A percentile compares a stretch with the other conserved stretches of the same genome.
Conservation (phyloP, 352 stramenopile species). For the Phytopythium boreale region DNA sequence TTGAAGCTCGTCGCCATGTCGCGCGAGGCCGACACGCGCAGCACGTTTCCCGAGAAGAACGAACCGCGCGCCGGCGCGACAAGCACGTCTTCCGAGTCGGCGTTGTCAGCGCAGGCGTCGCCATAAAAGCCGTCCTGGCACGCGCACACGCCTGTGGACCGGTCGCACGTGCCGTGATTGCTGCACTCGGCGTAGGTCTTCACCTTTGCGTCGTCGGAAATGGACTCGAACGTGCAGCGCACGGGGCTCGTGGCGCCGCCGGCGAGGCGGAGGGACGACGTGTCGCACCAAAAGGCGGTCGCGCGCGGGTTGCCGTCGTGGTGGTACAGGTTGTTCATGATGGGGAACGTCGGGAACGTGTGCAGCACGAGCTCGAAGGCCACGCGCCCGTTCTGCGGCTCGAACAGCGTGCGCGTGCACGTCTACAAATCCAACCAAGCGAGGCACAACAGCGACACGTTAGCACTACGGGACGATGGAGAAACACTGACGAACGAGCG, state of each 20-base stretch:
- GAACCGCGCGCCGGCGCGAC: conserved; percentile 40
- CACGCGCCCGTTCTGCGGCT: conserved; percentile 17
- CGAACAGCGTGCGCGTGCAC: conserved; percentile 34
- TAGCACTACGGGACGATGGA: not conserved
- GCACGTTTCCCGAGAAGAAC: conserved; percentile 69
- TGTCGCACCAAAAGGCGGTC: conserved; percentile 60
- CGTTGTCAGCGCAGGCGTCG: conserved; percentile 64
- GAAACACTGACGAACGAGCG: not conserved
- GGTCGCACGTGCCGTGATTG: conserved; percentile 53
- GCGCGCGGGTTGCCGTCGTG: conserved; percentile 56
- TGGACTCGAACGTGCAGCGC: conserved; percentile 44
- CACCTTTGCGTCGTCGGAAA: conserved; percentile 38
- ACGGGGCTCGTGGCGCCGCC: not conserved
- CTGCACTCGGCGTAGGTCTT: conserved; percentile 62
- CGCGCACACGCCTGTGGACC: conserved; percentile 41
- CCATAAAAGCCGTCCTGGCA: conserved; percentile 68
- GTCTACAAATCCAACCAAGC: conserved; percentile 14
- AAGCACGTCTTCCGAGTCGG: conserved; percentile 61
- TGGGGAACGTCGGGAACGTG: conserved; percentile 62
- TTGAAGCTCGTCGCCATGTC: conserved; percentile 54
- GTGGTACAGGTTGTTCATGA: conserved; percentile 79
- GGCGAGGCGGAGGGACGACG: conserved; percentile 1
- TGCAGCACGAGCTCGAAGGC: conserved; percentile 59
- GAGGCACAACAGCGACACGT: not conserved
- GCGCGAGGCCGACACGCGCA: conserved; percentile 51